These are phyloP conservation scores for Talaromyces borbonicus DNA, from an alignment of 495 filamentous ascomycete genomes.

Conservation along the genomic window DNA sequence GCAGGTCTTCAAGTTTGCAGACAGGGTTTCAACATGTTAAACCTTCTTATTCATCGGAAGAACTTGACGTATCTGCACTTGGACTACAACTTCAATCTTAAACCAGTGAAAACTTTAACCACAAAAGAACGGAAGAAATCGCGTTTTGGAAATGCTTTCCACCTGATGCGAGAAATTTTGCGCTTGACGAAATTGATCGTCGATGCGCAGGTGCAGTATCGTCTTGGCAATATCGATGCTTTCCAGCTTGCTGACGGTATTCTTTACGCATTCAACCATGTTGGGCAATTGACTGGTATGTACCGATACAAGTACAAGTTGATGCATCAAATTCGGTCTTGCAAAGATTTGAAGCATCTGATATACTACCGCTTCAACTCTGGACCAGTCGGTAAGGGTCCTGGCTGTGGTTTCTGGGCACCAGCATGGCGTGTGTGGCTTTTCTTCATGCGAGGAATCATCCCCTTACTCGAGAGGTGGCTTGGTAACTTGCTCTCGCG, in stretches of 20 bases:
- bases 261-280: constrained; percentile 97
- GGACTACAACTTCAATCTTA: constrained; percentile 99
- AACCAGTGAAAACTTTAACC: constrained; percentile 96
- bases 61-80: constrained; percentile 97
- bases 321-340: constrained; percentile 99
- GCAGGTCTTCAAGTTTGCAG: constrained; percentile 96
- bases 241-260: constrained; percentile 99
- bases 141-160: constrained; percentile 98
- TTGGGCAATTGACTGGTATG: constrained; percentile 98
- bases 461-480: constrained; percentile 94
- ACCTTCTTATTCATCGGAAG: constrained; percentile 95
- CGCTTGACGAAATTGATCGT: constrained; percentile 96
- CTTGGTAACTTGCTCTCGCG: constrained; percentile 92
- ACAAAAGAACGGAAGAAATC: constrained; percentile 99
- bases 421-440: constrained; percentile 99
- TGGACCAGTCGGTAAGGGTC: constrained; percentile 93
- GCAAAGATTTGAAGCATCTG: constrained; percentile 98
- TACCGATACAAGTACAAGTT: constrained; percentile 99
- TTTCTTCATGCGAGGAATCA: constrained; percentile 99
- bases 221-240: constrained; percentile 95
- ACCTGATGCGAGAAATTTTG: constrained; percentile 98
- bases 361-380: constrained; percentile 99
- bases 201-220: constrained; percentile 97
- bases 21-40: constrained; percentile 99
- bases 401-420: constrained; percentile 98